Evolutionary conservation across 495 filamentous ascomycete species (phyloP).

Genomic region (Cudoniella acicularis): DNA sequence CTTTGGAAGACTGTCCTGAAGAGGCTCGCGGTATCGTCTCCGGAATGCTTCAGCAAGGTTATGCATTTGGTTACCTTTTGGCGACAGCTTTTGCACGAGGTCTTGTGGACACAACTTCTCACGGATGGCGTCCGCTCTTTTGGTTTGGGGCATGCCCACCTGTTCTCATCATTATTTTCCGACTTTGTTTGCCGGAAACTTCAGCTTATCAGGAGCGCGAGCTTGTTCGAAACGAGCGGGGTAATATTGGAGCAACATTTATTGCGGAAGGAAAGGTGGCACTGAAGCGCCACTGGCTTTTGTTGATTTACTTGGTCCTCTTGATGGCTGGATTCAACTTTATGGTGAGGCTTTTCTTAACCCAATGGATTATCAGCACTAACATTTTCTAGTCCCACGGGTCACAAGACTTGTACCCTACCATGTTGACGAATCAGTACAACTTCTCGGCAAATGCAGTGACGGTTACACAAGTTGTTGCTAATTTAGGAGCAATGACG

Average conservation of each 20-base stretch:
- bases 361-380: neutral
- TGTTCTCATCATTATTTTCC: conserved; percentile 76
- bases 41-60: conserved; percentile 83
- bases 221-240: conserved; percentile 49
- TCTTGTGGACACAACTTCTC: conserved; percentile 65
- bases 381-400: conserved; percentile 63
- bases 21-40: conserved; percentile 72
- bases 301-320: conserved; percentile 75
- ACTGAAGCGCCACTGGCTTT: conserved; percentile 70
- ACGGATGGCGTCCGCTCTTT: conserved; percentile 78
- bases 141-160: conserved; percentile 84
- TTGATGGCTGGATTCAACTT: conserved; percentile 93
- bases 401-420: conserved; percentile 88
- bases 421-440: conserved; percentile 76
- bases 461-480: conserved; percentile 80
- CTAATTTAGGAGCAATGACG: conserved; percentile 75
- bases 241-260: conserved; percentile 57
- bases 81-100: conserved; percentile 73
- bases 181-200: conserved; percentile 75
- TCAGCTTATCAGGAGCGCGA: conserved; percentile 60
- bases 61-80: conserved; percentile 83
- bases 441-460: conserved; percentile 65
- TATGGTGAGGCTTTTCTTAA: conserved; percentile 48
- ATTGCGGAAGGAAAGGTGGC: conserved; percentile 72
- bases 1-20: conserved; percentile 77